Evolutionary conservation across 805 yeast species (phyloP).

Genomic region (Candida nitratophila): DNA sequence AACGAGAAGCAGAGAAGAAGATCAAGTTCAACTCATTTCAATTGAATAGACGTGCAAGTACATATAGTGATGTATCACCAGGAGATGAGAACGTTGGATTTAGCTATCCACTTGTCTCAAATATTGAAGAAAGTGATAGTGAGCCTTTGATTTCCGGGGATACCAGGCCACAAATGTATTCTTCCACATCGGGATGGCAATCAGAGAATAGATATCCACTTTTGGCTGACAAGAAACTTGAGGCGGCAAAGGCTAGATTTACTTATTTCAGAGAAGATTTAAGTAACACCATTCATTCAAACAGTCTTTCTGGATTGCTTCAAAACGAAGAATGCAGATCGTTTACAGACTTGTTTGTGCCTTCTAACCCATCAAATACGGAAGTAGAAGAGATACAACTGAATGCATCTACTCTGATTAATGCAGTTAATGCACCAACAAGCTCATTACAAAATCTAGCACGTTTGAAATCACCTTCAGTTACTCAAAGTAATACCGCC

Average conservation of each 20-base stretch:
- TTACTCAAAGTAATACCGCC: constrained; percentile 11
- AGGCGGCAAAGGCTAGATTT: constrained; percentile 57
- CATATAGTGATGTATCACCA: not conserved
- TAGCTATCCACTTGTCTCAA: constrained; percentile 28
- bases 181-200: not conserved
- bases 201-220: not conserved
- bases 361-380: constrained; percentile 26
- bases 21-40: constrained; percentile 19
- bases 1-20: constrained; percentile 32
- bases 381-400: not conserved
- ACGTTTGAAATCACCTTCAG: constrained; percentile 3
- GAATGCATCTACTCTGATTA: not conserved
- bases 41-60: constrained; percentile 14
- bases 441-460: not conserved
- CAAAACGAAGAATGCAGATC: constrained; percentile 46
- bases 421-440: not conserved
- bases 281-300: constrained; percentile 84
- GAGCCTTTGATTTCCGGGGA: constrained; percentile 40
- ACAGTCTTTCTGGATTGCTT: constrained; percentile 75
- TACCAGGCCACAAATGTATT: constrained; percentile 33
- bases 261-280: constrained; percentile 90
- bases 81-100: constrained; percentile 27
- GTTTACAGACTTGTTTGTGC: constrained; percentile 58
- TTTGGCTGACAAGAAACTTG: constrained; percentile 6
- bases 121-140: constrained; percentile 21